Evolutionary conservation across 2,329 filamentous ascomycete genomes (phyloP).

Genomic region (Xylariaceae sp.): DNA sequence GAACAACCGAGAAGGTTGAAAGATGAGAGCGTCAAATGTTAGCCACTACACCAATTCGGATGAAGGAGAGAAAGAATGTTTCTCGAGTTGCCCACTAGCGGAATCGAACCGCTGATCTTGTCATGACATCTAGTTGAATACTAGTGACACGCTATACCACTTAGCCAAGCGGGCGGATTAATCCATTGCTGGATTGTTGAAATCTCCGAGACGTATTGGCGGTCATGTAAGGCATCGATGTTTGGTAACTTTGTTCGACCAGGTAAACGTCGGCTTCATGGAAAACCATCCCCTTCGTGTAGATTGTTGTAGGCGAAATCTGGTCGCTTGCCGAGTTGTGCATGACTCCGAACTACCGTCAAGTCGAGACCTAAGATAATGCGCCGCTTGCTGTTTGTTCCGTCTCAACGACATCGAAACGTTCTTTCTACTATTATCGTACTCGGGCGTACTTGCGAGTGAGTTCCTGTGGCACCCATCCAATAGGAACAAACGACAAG

Average conservation of each 20-base stretch:
- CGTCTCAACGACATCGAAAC: background rate
- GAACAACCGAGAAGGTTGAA: background rate
- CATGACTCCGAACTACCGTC: no score
- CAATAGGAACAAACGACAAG: background rate
- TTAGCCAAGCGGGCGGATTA: slow-evolving; percentile 12
- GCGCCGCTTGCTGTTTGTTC: background rate
- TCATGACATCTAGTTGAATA: slow-evolving; percentile 11
- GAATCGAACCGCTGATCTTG: slow-evolving; percentile 17
- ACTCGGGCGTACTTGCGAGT: background rate
- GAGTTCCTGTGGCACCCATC: background rate
- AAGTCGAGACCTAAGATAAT: background rate
- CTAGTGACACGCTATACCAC: slow-evolving; percentile 18
- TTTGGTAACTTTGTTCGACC: no score
- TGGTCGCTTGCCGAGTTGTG: no score
- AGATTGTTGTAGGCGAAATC: no score
- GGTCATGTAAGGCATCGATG: background rate
- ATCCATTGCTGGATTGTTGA: background rate
- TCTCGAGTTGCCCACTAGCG: slow-evolving; percentile 9
- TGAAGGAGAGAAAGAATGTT: background rate
- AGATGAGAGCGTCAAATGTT: slow-evolving; percentile 34
- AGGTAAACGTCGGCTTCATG: no score
- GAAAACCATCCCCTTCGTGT: no score
- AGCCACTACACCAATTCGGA: slow-evolving; percentile 34
- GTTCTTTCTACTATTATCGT: background rate
- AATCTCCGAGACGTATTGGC: accelerated